Conservation (phyloP, 2,329 filamentous ascomycete species). For the Aspergillus ochraceoroseus region DNA sequence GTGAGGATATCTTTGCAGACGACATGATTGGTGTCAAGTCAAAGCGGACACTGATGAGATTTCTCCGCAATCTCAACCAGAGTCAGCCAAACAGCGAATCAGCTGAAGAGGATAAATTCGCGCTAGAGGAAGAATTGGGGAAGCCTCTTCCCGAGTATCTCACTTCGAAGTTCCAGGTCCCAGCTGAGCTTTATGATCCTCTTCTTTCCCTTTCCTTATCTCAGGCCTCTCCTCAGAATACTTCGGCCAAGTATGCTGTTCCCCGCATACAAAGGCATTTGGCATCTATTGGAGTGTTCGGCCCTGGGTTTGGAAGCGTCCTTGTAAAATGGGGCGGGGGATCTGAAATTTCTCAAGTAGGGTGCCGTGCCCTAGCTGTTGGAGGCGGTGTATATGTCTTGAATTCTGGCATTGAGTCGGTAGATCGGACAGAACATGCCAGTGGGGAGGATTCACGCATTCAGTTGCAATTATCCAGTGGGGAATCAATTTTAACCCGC, state of each 20-base stretch:
- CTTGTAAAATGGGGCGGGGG: slow-evolving; percentile 90
- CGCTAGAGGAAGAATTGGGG: slow-evolving; percentile 52
- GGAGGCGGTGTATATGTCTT: slow-evolving; percentile 89
- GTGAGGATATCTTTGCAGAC: slow-evolving; percentile 86
- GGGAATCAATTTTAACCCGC: slow-evolving; percentile 36
- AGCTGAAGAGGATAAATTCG: slow-evolving; percentile 31
- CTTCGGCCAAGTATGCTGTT: slow-evolving; percentile 64
- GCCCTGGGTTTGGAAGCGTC: slow-evolving; percentile 81
- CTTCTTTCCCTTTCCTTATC: slow-evolving; percentile 70
- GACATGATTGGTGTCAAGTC: slow-evolving; percentile 68
- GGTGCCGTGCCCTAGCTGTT: slow-evolving; percentile 83
- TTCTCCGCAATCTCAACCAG: slow-evolving; percentile 76
- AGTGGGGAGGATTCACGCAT: slow-evolving; percentile 22
- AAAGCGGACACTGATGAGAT: slow-evolving; percentile 87
- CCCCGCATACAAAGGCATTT: slow-evolving; percentile 72
- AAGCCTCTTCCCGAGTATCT: slow-evolving; percentile 47
- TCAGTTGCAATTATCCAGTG: slow-evolving; percentile 34
- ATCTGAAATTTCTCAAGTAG: slow-evolving; percentile 84
- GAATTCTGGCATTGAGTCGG: slow-evolving; percentile 57
- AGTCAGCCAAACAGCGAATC: slow-evolving; percentile 46
- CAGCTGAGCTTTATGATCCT: slow-evolving; percentile 61
- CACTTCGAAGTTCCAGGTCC: slow-evolving; percentile 59
- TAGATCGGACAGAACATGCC: slow-evolving; percentile 18
- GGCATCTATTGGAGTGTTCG: slow-evolving; percentile 79
- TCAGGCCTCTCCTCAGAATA: slow-evolving; percentile 51